A percentile compares a stretch with the other conserved stretches of the same genome.
These are phyloP conservation scores for Phanerochaete sordida DNA, from an alignment of 768 basidiomycete genomes.

Conservation along the genomic window DNA sequence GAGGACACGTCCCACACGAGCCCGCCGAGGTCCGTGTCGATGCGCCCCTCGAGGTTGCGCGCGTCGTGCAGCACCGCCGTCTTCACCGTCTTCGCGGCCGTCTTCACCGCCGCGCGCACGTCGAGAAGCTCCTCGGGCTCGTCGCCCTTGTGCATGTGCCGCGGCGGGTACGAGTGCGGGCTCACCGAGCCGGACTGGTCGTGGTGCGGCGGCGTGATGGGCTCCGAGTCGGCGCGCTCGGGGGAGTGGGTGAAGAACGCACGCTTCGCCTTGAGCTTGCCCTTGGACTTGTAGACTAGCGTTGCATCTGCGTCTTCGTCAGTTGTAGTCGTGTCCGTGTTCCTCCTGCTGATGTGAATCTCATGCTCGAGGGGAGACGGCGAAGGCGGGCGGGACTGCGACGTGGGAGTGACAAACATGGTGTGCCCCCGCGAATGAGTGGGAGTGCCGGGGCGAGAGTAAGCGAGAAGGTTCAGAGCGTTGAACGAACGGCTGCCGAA, in stretches of 20 bases:
- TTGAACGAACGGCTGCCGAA: conserved; percentile 13
- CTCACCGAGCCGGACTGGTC: conserved; percentile 1
- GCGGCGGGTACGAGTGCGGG: conserved; percentile 41
- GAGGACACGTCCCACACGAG: conserved; percentile 54
- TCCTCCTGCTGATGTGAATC: background rate
- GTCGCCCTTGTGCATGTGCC: conserved; percentile 23
- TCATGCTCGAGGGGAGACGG: conserved; percentile 6
- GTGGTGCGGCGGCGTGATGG: background rate
- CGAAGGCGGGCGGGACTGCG: conserved; percentile 18
- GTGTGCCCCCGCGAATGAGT: conserved; percentile 32
- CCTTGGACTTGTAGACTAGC: conserved; percentile 20
- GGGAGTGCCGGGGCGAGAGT: conserved; percentile 17
- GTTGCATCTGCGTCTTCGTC: conserved; percentile 28
- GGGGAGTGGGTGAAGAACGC: conserved; percentile 5
- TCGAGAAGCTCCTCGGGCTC: conserved; percentile 40
- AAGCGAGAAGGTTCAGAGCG: conserved; percentile 20
- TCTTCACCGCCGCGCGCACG: conserved; percentile 16
- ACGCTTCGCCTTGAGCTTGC: conserved; percentile 26
- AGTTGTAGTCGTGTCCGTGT: conserved; percentile 14
- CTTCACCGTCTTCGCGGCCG: conserved; percentile 64
- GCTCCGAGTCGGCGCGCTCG: conserved; percentile 15
- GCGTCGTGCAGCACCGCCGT: conserved; percentile 75
- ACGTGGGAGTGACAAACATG: conserved; percentile 21
- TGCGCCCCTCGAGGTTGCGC: conserved; percentile 57
- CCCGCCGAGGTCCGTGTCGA: conserved; percentile 34